Percentiles rank a stretch among this genome's conserved stretches.
These are phyloP conservation scores for Dinochytrium kinnereticum DNA, from an alignment of 371 early-diverging fungal genomes.

Conservation along the genomic window DNA sequence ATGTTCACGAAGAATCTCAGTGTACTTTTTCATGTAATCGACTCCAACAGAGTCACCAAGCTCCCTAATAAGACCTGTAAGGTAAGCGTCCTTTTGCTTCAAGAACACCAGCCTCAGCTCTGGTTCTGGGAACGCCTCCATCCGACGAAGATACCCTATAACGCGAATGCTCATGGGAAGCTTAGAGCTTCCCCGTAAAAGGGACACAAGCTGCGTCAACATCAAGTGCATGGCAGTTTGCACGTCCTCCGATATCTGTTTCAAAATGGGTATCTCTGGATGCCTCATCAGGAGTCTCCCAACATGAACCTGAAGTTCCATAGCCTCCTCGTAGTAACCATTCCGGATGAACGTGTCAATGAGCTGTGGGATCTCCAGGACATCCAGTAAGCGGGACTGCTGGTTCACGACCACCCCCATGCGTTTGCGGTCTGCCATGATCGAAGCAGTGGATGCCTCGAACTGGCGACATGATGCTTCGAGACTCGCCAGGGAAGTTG, in stretches of 20 bases:
- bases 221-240: constrained; percentile 68
- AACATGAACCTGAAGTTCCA: constrained; percentile 80
- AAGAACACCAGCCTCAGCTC: constrained; percentile 78
- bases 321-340: constrained; percentile 83
- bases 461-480: constrained; percentile 58
- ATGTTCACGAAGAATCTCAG: constrained; percentile 76
- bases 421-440: constrained; percentile 56
- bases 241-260: constrained; percentile 60
- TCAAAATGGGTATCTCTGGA: constrained; percentile 61
- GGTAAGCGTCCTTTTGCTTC: constrained; percentile 69
- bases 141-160: constrained; percentile 77
- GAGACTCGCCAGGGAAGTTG: constrained; percentile 57
- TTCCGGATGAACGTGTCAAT: constrained; percentile 84
- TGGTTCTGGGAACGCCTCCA: constrained; percentile 73
- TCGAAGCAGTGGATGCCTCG: constrained; percentile 39
- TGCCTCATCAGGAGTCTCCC: constrained; percentile 66
- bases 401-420: constrained; percentile 63
- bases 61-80: constrained; percentile 55
- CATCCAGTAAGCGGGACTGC: constrained; percentile 50
- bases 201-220: constrained; percentile 72
- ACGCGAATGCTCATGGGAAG: constrained; percentile 78
- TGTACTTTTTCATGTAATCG: constrained; percentile 72
- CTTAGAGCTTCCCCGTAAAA: constrained; percentile 75
- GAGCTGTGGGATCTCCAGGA: constrained; percentile 74
- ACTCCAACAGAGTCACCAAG: constrained; percentile 54